phyloP scores from a whole-genome alignment of 495 filamentous ascomycete species.

The Penicillium egyptiacum region DNA sequence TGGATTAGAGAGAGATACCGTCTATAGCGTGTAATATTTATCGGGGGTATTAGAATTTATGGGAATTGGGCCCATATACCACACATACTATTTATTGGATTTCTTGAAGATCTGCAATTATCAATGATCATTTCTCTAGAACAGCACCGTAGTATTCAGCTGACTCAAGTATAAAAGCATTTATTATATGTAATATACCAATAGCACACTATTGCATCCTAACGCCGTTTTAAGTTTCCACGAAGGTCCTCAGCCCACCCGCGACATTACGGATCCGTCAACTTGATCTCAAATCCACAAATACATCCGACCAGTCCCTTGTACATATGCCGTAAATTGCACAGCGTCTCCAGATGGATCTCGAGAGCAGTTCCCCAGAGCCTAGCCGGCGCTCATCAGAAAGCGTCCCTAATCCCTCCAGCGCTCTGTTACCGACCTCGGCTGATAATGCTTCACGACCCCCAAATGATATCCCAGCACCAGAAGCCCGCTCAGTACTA shows the following conservation, averaged over 20 bases:
- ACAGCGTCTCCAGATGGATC: not conserved
- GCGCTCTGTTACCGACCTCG: not conserved
- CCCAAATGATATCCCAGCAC: not conserved
- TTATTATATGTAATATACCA: too few species aligned
- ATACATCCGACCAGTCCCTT: not conserved
- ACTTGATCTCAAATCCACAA: not conserved
- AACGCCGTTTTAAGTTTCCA: not conserved
- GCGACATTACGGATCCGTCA: conserved; percentile 1
- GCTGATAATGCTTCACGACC: not conserved
- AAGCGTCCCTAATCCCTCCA: not conserved
- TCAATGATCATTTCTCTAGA: too few species aligned
- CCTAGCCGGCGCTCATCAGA: not conserved
- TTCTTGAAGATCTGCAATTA: not conserved
- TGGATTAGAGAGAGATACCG: conserved; percentile 17
- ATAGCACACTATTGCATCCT: not conserved
- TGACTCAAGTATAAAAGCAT: not conserved
- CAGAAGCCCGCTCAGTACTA: conserved; percentile 21
- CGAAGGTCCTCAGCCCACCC: conserved; percentile 15
- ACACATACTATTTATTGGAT: conserved; percentile 11
- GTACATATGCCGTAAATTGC: not conserved
- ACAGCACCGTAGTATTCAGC: not conserved
- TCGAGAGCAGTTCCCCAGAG: not conserved
- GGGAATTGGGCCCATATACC: conserved; percentile 16
- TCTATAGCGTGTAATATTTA: conserved; percentile 29
- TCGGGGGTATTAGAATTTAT: conserved; percentile 26